Evolutionary conservation across 108 stramenopile species (phyloP).

Genomic region (Cyclotella atomus): DNA sequence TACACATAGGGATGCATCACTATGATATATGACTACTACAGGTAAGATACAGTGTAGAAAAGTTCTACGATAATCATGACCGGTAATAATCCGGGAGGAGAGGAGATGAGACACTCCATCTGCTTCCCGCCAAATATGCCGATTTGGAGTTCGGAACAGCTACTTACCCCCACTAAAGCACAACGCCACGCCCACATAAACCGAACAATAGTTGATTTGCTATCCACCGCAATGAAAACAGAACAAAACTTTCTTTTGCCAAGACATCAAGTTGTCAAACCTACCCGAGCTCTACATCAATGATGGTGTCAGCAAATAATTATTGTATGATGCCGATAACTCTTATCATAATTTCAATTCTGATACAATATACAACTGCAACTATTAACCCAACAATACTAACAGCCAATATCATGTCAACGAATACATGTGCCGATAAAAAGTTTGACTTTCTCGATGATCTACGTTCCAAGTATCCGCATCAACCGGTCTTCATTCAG

Average conservation of each 20-base stretch:
- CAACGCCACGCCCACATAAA: too few species aligned
- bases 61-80: neutral
- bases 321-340: neutral
- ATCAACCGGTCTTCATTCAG: constrained; percentile 75
- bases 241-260: too few species aligned
- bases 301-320: neutral
- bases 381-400: neutral
- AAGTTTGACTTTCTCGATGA: constrained; percentile 57
- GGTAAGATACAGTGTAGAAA: neutral
- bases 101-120: too few species aligned
- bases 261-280: too few species aligned
- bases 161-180: too few species aligned
- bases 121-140: too few species aligned
- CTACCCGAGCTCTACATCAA: neutral
- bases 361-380: neutral
- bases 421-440: neutral
- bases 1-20: too few species aligned
- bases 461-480: constrained; percentile 61
- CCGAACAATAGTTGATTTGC: too few species aligned
- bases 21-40: neutral
- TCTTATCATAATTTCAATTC: neutral
- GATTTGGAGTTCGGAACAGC: too few species aligned
- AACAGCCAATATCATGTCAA: constrained; percentile 7
- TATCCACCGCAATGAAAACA: too few species aligned
- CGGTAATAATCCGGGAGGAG: neutral